Percentiles rank a stretch among this genome's conserved stretches.
Conservation (phyloP, 2,329 filamentous ascomycete genomes). For the Sclerotinia glacialis region DNA sequence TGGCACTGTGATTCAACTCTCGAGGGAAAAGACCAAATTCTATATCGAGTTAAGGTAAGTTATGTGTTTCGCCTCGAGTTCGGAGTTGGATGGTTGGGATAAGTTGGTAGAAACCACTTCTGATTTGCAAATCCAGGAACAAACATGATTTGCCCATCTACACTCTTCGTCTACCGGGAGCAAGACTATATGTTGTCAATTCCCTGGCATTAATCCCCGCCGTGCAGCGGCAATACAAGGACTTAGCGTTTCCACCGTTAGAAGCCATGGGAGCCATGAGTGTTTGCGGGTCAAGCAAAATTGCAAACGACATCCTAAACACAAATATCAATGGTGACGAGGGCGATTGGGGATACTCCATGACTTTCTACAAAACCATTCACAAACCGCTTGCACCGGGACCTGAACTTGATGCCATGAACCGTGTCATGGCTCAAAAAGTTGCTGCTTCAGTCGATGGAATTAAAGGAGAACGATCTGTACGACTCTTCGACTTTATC, state of each 20-base stretch:
- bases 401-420: slow-evolving; percentile 40
- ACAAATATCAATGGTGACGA: slow-evolving; percentile 42
- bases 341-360: slow-evolving; percentile 32
- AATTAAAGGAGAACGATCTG: slow-evolving; percentile 32
- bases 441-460: slow-evolving; percentile 28
- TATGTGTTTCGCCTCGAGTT: not conserved
- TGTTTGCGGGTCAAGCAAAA: slow-evolving; percentile 29
- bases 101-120: not conserved
- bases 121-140: slow-evolving; percentile 17
- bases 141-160: slow-evolving; percentile 40
- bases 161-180: slow-evolving; percentile 44
- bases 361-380: slow-evolving; percentile 41
- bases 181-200: slow-evolving; percentile 45
- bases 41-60: slow-evolving; percentile 20
- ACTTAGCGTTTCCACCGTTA: slow-evolving; percentile 43
- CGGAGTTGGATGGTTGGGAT: not conserved
- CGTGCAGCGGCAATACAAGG: slow-evolving; percentile 43
- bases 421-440: slow-evolving; percentile 39
- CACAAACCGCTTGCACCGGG: slow-evolving; percentile 39
- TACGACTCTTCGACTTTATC: slow-evolving; percentile 28
- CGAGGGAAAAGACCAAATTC: slow-evolving; percentile 18
- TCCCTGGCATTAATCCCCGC: slow-evolving; percentile 40
- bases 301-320: slow-evolving; percentile 37
- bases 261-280: slow-evolving; percentile 29
- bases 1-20: slow-evolving; percentile 13